Evolutionary conservation across 2,329 filamentous ascomycete species (phyloP), one percentile per base, ranked within the genome.

Genomic region (Coniochaeta sp.): DNA sequence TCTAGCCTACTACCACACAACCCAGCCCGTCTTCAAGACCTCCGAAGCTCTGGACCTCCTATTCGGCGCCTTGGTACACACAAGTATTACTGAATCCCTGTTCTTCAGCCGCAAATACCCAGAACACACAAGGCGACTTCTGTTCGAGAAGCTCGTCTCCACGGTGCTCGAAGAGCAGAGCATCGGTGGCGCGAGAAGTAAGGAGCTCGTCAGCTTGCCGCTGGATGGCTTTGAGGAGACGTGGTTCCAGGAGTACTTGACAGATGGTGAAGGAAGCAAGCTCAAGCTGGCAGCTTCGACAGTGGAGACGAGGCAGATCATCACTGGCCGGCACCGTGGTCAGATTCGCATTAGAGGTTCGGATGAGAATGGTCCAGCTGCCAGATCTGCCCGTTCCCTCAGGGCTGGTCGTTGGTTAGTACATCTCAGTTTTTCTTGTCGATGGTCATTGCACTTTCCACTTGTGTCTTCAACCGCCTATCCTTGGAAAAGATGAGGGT

Each of bases 391-490:
- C 1, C 47, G 47, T 14, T 31, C 47, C 12, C 24, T 31, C 22
- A 52, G 26, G 26, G 47, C 47, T 28, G 26, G 22, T 26, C 47
- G 47, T 28, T 52, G 47, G 47, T 52, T 5, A 52, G 47, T 52
- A 31, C 47, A 26, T 36, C 34, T 14, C 34, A 9, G 6, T 12
- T 36, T 14, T 26, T 26, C 38, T 7, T 17, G 17, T 9, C 38
- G 16, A 26, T 16, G 2, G 11, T 14, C 26, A 12, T 47, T 9
- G 11, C 43, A 9, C 5, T 26, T 72, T 70, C 68, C 68, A 69
- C 86, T 89, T 87, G 89, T 89, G 86, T 75, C 80, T 79, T 83
- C 80, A 89, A 91, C 91, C 88, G 89, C 89, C 28, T 31, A 91
- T 88, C 91, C 76, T 77, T 67, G 82, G 81, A 83, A 81, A 78